Evolutionary conservation across 768 basidiomycete genomes (phyloP), one percentile per base, ranked within the genome.

Genomic region (Serpula lacrymans): DNA sequence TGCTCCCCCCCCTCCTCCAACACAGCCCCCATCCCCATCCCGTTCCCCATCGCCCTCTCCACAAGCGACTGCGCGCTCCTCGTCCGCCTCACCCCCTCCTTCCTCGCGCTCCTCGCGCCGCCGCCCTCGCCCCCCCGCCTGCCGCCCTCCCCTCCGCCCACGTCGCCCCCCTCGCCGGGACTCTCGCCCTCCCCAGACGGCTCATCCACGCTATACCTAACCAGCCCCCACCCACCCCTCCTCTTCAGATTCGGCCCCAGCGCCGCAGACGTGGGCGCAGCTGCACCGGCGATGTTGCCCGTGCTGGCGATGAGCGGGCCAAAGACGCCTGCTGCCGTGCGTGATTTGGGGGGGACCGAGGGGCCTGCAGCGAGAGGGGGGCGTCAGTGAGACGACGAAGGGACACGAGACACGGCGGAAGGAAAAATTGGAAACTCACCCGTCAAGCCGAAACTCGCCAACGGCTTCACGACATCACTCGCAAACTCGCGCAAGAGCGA

Each of bases 281-380:
- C 77, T 3, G 73, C 73, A 13, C 83, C 85, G 2, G 73, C 65
- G 6, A 90, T 61, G 34, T 80, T 78, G 3, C 77, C 80, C 0
- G 85, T 80, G 42, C 80, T 78, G 6, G 82, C 76, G 16, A 92
- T 79, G 25, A 91, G 71, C 4, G 84, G 74, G 1, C 83, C 86
- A 43, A 84, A 72, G 2, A 83, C 83, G 5, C 83, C 82, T 0
- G 69, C 83, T 16, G 69, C 70, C 34, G 39, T 10, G 31, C 29
- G n/a, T 39, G 41, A 22, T 36, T 40, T 18, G 28, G 38, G n/a
- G 6, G 22, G 39, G 41, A 30, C 42, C 3, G 8, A 36, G 29
- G 16, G 31, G 43, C n/a, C 42, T 14, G 23, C 8, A 40, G 27
- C 13, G 41, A 35, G 11, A 39, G 41, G 29, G 49, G 39, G 32